Evolutionary conservation across 2,329 filamentous ascomycete genomes (phyloP).

Genomic region (Microcyclosporella mali): DNA sequence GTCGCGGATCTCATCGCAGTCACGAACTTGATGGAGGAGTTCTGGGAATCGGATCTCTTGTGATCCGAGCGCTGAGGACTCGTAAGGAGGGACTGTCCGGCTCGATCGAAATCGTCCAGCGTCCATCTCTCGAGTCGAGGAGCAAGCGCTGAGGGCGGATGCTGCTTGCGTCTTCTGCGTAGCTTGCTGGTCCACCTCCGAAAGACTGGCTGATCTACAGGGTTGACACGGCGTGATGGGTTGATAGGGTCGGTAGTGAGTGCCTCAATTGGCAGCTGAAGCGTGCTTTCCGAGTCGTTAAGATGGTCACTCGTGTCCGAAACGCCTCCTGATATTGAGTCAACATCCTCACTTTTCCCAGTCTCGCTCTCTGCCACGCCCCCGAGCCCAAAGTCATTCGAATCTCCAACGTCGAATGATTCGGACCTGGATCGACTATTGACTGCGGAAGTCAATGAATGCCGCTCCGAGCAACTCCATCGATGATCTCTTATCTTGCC

Average conservation of each 20-base stretch:
- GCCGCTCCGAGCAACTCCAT: constrained; percentile 7
- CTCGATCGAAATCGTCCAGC: constrained; percentile 32
- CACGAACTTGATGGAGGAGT: constrained; percentile 72
- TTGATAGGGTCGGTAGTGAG: constrained; percentile 3
- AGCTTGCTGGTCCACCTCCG: constrained; percentile 68
- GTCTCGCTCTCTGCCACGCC: constrained; percentile 12
- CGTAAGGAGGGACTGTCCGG: constrained; percentile 9
- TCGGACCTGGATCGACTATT: constrained; percentile 6
- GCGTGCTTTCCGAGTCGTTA: neutral
- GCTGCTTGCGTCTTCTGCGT: constrained; percentile 51
- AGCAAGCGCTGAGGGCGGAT: constrained; percentile 35
- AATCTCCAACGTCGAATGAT: constrained; percentile 2
- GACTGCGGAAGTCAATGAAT: constrained; percentile 14
- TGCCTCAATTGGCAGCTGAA: neutral
- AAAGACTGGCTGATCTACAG: constrained; percentile 47
- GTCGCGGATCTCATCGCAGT: constrained; percentile 76
- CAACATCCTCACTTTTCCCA: constrained; percentile 1
- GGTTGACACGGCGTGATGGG: neutral
- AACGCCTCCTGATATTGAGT: constrained; percentile 4
- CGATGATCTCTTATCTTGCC: constrained; percentile 10
- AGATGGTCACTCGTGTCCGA: constrained; percentile 1
- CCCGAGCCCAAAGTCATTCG: constrained; percentile 3
- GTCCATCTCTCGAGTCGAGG: constrained; percentile 32
- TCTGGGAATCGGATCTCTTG: constrained; percentile 51
- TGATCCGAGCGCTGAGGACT: constrained; percentile 23